Evolutionary conservation across 2,329 filamentous ascomycete genomes (phyloP).

Genomic region (Penicillium sclerotigenum): DNA sequence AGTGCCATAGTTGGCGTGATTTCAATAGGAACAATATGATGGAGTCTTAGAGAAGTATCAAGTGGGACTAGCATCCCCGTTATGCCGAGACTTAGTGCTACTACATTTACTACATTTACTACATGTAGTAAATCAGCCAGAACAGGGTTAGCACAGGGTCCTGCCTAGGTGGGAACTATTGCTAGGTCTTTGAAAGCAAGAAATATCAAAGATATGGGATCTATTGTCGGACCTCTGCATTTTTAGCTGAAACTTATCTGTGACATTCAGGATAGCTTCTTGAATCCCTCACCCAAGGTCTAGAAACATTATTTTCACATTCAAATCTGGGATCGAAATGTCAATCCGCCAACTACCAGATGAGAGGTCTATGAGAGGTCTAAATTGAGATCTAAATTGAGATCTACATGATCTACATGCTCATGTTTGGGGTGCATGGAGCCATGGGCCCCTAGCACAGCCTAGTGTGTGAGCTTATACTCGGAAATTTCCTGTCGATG

Average conservation of each 20-base stretch:
- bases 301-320: not conserved
- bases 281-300: not conserved
- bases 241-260: not conserved
- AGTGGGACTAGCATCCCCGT: slow-evolving; percentile 1
- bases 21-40: not conserved
- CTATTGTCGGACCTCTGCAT: not conserved
- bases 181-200: not conserved
- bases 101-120: too few relatives aligned
- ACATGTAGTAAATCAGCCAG: not conserved
- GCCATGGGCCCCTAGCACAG: too few relatives aligned
- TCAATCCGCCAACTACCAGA: not conserved
- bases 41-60: not conserved
- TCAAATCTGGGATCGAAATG: not conserved
- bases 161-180: not conserved
- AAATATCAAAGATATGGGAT: not conserved
- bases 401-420: not conserved
- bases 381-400: slow-evolving; percentile 3
- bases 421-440: not conserved
- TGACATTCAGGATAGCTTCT: not conserved
- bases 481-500: slow-evolving; percentile 1
- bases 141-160: not conserved
- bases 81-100: not conserved
- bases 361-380: too few relatives aligned
- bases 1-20: not conserved
- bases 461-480: not conserved